Base-by-base conservation (phyloP, 257 asterid species). In the Haberlea rhodopensis region DNA sequence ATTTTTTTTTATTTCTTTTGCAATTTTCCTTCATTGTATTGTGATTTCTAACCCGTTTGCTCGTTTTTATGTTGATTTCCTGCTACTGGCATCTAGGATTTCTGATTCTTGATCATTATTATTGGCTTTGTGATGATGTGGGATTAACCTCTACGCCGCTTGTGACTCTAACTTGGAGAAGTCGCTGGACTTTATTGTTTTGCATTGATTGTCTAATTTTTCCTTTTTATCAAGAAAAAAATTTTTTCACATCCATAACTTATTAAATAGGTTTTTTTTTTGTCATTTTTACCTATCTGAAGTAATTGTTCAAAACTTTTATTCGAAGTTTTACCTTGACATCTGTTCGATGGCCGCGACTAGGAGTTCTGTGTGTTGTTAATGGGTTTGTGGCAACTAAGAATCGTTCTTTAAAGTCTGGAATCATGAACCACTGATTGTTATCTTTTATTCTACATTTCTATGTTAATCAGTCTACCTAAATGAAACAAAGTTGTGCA, bases 121-220 rank as follows among this genome's bases (percentile, higher is more conserved):
- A 22, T 54, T 25, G 28, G 6, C 16, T 24, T n/a, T 57, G 28
- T 67, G 65, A 43, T 16, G 48, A 8, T 8, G 5, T 10, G 4
- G 29, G 59, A n/a, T 66, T 3, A 20, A 25, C 5, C 18, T 66
- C 55, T 31, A 32, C 57, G 54, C 60, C 15, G n/a, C n/a, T n/a
- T 34, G 34, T 29, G 34, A n/a, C 34, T 34, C 43, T 34, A 10
- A 5, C 34, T 29, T 29, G 34, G 4, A 29, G 7, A 29, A 29
- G 5, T n/a, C n/a, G 34, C 8, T 29, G 1, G 43, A 34, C 0
- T 34, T 34, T 8, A 34, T 34, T 34, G 13, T 2, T 34, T 34
- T 8, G 15, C 15, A 8, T 34, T 9, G 43, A 34, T 34, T 10
- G 43, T 34, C 15, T 34, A 34, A 2, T 34, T 34, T 34, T 10